A percentile compares a stretch with the other conserved stretches of the same genome.
These are phyloP conservation scores for Apiospora pterosperma DNA, from an alignment of 2,329 filamentous ascomycete genomes.

Conservation along the genomic window DNA sequence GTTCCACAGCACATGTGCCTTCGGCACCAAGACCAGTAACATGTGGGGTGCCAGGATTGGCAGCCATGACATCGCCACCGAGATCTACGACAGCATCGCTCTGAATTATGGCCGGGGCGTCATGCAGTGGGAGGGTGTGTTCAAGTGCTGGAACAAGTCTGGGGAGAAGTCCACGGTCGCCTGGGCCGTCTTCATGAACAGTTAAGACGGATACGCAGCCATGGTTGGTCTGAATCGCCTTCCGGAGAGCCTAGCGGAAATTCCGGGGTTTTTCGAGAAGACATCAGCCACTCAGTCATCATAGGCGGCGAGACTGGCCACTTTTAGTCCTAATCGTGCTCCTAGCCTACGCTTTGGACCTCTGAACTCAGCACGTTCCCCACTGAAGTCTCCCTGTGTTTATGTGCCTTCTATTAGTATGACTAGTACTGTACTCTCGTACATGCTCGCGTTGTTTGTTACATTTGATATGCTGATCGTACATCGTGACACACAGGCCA, in stretches of 20 bases:
- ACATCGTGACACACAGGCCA: not conserved
- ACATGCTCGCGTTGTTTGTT: not conserved
- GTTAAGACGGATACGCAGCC: not conserved
- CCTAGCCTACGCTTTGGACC: not conserved
- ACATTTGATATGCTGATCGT: not conserved
- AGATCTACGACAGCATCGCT: not conserved
- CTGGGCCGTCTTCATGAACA: constrained; percentile 1
- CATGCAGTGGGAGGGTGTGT: constrained; percentile 4
- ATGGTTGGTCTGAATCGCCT: not conserved
- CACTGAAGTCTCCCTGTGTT: not conserved
- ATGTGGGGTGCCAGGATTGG: not conserved
- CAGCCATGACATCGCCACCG: not conserved
- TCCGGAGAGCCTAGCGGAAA: not conserved
- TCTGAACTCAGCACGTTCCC: no score
- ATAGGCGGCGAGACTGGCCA: not conserved
- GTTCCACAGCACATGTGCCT: constrained; percentile 1
- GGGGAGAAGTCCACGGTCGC: not conserved
- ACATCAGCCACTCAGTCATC: not conserved
- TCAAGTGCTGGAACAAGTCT: not conserved
- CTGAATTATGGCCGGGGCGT: not conserved
- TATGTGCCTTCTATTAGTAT: not conserved
- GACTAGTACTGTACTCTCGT: not conserved
- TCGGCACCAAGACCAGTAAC: not conserved
- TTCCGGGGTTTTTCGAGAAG: not conserved
- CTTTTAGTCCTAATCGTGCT: not conserved